Evolutionary conservation across 257 asterid genomes (phyloP), one percentile per base, ranked within the genome.

Genomic region (Hygrophila difformis): DNA sequence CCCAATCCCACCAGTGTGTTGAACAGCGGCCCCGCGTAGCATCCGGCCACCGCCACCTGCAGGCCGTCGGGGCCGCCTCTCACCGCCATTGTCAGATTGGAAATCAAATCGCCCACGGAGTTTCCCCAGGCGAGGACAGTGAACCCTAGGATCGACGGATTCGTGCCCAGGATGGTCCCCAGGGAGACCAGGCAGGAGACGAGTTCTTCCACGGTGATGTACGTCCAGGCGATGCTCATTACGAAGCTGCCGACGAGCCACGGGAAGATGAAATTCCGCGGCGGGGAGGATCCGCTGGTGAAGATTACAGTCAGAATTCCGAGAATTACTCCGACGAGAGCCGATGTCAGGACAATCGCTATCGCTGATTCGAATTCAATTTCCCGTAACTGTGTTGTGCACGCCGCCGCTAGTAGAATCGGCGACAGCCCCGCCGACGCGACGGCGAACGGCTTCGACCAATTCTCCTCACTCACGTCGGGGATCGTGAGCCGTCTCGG

Each of bases 61-160:
- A 59, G 75, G 12, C 96, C 96, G 18, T 51, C 78, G 1, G 69
- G 28, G 1, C 92, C 94, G n/a, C 83, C 84, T 24, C 53, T 69
- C 44, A 70, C 0, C 6, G 94, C 94, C 82, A 82, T 66, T 1
- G 93, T 60, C 46, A 70, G 40, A 29, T 79, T 79, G 2, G 96
- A 79, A n/a, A 82, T 71, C 73, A 87, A 36, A 44, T 87, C 96
- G 22, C 93, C 94, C 0, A 75, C 17, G 0, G 96, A 87, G 31
- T 87, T 82, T 0, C 96, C 96, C 94, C 94, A 87, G 0, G 96
- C 96, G 8, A 87, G 76, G 57, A 87, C 89, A 1, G 96, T 87
- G 5, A 87, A 67, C 2, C 82, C 96, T 6, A 87, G 61, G 20
- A 87, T 58, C 0, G 96, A 74, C 9, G 96, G 76, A 63, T 38